A percentile compares a stretch with the other conserved stretches of the same genome.
Conservation (phyloP, 2,329 filamentous ascomycete species). For the Aaosphaeria pasadenensis region DNA sequence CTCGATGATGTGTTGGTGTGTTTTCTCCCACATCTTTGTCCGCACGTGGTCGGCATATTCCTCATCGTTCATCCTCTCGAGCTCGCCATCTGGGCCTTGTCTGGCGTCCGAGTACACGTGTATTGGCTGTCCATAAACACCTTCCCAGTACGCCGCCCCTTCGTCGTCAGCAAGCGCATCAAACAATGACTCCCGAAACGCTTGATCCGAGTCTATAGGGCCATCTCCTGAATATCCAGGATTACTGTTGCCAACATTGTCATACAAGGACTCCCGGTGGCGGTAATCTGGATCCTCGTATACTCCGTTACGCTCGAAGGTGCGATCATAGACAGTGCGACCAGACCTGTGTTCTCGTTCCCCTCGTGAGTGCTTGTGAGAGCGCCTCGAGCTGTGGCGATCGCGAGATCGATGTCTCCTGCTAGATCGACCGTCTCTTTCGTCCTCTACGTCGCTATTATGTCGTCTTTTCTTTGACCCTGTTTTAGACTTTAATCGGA, state of each 20-base stretch:
- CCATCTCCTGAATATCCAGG: constrained; percentile 21
- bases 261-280: constrained; percentile 31
- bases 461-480: constrained; percentile 10
- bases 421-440: constrained; percentile 6
- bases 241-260: constrained; percentile 28
- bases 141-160: constrained; percentile 91
- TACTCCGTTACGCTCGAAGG: constrained; percentile 23
- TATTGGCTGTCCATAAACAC: constrained; percentile 93
- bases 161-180: constrained; percentile 97
- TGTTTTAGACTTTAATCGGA: constrained; percentile 38
- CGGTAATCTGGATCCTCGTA: constrained; percentile 30
- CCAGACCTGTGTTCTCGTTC: constrained; percentile 11
- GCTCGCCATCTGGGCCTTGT: constrained; percentile 52
- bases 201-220: constrained; percentile 58
- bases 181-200: constrained; percentile 92
- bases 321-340: constrained; percentile 15
- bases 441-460: constrained; percentile 10
- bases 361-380: constrained; percentile 12
- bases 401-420: constrained; percentile 13
- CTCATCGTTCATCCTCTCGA: constrained; percentile 88
- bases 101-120: constrained; percentile 67
- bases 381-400: constrained; percentile 9
- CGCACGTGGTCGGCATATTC: constrained; percentile 87
- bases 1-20: constrained; percentile 76
- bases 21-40: constrained; percentile 92